Evolutionary conservation across 1,284 basidiomycete species (phyloP).

Genomic region (Puccinia coronata): DNA sequence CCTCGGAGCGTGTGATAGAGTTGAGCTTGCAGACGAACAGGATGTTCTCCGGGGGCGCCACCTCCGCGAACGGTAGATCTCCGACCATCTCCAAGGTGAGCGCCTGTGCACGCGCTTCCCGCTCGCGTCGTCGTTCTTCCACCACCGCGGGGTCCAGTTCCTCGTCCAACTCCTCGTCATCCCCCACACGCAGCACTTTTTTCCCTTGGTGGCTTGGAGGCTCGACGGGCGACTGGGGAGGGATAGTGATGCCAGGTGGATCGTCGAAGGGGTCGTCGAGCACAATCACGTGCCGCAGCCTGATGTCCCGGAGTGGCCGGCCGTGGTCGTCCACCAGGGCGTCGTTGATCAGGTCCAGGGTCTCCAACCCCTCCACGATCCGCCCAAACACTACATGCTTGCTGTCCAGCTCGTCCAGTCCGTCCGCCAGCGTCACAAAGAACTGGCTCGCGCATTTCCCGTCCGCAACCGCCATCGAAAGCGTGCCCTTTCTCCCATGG

Average conservation of each 20-base stretch:
- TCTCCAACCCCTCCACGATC: conserved; percentile 90
- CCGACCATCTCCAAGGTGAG: conserved; percentile 99
- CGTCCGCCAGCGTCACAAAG: conserved; percentile 87
- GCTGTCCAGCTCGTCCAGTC: conserved; percentile 90
- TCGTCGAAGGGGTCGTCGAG: conserved; percentile 96
- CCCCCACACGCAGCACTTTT: conserved; percentile 70
- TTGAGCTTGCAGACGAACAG: conserved; percentile 99
- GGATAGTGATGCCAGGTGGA: conserved; percentile 71
- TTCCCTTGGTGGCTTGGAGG: conserved; percentile 57
- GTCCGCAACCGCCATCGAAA: conserved; percentile 85
- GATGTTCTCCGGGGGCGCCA: conserved; percentile 96
- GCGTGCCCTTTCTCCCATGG: conserved; percentile 80
- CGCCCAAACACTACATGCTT: conserved; percentile 94
- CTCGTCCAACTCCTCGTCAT: conserved; percentile 76
- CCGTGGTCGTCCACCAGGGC: conserved; percentile 84
- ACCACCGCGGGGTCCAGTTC: conserved; percentile 68
- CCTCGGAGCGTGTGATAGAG: conserved; percentile 89
- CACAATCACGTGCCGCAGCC: conserved; percentile 88
- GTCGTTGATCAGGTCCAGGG: conserved; percentile 88
- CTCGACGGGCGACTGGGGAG: conserved; percentile 72
- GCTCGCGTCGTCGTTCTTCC: conserved; percentile 74
- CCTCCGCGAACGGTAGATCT: conserved; percentile 95
- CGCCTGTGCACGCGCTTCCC: conserved; percentile 86
- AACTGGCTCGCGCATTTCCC: conserved; percentile 93
- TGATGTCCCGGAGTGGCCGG: conserved; percentile 85